A percentile compares a stretch with the other conserved stretches of the same genome.
Evolutionary conservation across 768 basidiomycete genomes (phyloP).

Genomic region (Panus rudis): DNA sequence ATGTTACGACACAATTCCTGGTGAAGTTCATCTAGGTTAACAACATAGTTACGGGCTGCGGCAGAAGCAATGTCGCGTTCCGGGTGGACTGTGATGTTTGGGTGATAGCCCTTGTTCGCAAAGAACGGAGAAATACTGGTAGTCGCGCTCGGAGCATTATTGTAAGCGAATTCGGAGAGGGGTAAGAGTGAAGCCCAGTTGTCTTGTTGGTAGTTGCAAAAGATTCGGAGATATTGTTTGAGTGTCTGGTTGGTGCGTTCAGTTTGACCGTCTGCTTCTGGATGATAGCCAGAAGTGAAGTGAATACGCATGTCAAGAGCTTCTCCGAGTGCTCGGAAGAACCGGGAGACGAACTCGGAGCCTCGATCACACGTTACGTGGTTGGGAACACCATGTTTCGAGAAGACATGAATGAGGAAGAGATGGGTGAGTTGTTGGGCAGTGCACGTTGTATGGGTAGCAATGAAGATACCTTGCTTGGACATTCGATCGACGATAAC

Average conservation of each 20-base stretch:
- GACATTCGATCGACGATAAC: constrained; percentile 6
- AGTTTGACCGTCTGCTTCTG: constrained; percentile 33
- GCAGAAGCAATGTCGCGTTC: neutral
- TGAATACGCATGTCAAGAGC: constrained; percentile 13
- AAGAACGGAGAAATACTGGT: constrained; percentile 22
- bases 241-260: constrained; percentile 28
- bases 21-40: neutral
- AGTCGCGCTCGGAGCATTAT: constrained; percentile 21
- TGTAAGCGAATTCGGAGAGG: constrained; percentile 27
- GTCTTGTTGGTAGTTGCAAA: constrained; percentile 22
- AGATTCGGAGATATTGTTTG: constrained; percentile 26
- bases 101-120: constrained; percentile 16
- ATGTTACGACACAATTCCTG: neutral
- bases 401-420: neutral
- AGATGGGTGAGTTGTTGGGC: neutral
- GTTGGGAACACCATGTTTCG: neutral
- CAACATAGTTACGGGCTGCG: neutral
- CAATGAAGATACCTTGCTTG: neutral
- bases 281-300: constrained; percentile 30
- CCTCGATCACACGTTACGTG: constrained; percentile 9
- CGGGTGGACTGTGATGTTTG: neutral
- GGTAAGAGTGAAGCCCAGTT: constrained; percentile 25
- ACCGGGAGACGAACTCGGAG: constrained; percentile 6
- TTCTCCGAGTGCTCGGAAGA: constrained; percentile 21
- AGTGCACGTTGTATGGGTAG: neutral